These are phyloP conservation scores for Sapria himalayana DNA, from an alignment of 345 rosid genomes.

Conservation along the genomic window DNA sequence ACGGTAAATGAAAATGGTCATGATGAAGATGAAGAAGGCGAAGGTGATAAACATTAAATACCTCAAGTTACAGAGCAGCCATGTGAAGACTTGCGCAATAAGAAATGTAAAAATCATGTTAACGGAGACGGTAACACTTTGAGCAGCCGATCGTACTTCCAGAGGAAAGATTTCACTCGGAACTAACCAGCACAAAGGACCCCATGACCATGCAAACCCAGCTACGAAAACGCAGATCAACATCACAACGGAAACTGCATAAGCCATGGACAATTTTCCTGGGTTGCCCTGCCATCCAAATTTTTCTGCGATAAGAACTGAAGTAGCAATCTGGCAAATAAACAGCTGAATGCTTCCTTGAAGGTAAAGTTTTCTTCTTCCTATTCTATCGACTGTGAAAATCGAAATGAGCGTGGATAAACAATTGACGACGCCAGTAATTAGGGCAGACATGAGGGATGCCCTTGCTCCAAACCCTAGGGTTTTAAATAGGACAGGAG, in stretches of 20 bases:
- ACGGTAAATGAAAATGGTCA: conserved; percentile 21
- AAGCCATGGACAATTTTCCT: conserved; percentile 13
- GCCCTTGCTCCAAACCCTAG: conserved; percentile 15
- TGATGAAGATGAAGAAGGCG: conserved; percentile 19
- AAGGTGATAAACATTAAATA: conserved; percentile 34
- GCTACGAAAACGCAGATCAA: conserved; percentile 26
- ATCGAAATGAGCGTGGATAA: conserved; percentile 13
- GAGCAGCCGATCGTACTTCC: conserved; percentile 45
- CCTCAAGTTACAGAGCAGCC: conserved; percentile 31
- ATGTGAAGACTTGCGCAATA: conserved; percentile 38
- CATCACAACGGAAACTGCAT: conserved; percentile 15
- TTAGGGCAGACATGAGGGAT: conserved; percentile 12
- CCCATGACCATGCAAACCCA: conserved; percentile 58
- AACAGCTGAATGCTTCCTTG: conserved; percentile 18
- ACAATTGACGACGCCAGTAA: conserved; percentile 13
- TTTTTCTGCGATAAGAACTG: conserved; percentile 20
- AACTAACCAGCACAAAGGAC: conserved; percentile 47
- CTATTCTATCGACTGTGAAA: conserved; percentile 12
- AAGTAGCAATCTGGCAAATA: conserved; percentile 17
- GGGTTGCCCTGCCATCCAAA: conserved; percentile 31
- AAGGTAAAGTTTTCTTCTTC: conserved; percentile 16
- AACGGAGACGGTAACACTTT: conserved; percentile 24
- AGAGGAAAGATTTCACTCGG: conserved; percentile 49
- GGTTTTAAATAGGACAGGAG: conserved; percentile 18
- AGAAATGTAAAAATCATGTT: conserved; percentile 42